phyloP scores from a whole-genome alignment of 257 asterid genomes.

The Leonotis leonurus region DNA sequence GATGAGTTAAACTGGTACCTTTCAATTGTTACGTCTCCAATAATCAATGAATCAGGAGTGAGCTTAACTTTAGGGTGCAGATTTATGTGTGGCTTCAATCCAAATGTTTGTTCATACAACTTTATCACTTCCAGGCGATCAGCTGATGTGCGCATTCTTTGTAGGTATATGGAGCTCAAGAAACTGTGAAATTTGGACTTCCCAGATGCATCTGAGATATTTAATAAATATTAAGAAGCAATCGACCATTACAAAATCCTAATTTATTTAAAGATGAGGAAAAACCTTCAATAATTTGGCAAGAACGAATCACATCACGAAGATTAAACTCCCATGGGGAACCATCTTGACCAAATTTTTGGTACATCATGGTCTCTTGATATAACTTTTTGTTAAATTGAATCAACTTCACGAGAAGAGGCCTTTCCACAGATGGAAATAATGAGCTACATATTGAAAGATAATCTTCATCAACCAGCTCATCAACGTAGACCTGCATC shows the following conservation, averaged over 20 bases:
- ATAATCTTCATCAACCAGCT: conserved; percentile 80
- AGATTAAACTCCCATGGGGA: conserved; percentile 99
- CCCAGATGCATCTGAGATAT: conserved; percentile 50
- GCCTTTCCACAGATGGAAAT: conserved; percentile 54
- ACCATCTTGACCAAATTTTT: conserved; percentile 81
- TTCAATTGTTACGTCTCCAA: conserved; percentile 55
- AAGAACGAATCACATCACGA: conserved; percentile 90
- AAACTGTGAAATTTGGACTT: conserved; percentile 55
- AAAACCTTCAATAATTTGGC: conserved; percentile 75
- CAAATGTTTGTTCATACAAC: conserved; percentile 64
- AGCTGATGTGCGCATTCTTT: conserved; percentile 86
- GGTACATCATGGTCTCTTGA: conserved; percentile 66
- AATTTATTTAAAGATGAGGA: conserved; percentile 2
- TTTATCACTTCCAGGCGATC: conserved; percentile 67
- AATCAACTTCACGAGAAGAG: conserved; percentile 54
- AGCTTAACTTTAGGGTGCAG: conserved; percentile 62
- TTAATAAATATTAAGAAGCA: conserved; percentile 7
- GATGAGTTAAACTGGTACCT: conserved; percentile 46
- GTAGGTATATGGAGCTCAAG: conserved; percentile 73
- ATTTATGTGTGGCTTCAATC: conserved; percentile 50
- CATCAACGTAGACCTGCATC: conserved; percentile 86
- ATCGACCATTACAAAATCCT: conserved; percentile 2
- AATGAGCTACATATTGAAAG: conserved; percentile 64
- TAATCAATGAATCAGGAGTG: conserved; percentile 37
- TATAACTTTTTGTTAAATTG: conserved; percentile 64